These are phyloP conservation scores for Ceratocystis ficicola DNA, from an alignment of 2,329 filamentous ascomycete genomes.

Conservation along the genomic window DNA sequence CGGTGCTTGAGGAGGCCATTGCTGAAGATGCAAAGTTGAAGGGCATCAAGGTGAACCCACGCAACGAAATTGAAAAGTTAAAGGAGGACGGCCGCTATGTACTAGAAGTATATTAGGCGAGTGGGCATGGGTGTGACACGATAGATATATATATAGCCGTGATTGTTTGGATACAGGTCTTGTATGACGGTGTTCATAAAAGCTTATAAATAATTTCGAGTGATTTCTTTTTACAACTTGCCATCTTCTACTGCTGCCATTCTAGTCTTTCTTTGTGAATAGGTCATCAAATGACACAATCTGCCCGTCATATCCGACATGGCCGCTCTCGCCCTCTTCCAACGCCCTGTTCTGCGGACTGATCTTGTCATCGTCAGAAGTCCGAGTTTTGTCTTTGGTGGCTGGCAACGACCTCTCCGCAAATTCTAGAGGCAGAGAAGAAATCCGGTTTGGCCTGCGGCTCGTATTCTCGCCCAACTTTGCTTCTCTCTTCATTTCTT, in stretches of 20 bases:
- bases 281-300: slow-evolving; percentile 33
- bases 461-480: neutral
- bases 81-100: slow-evolving; percentile 95
- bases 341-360: slow-evolving; percentile 13
- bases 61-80: slow-evolving; percentile 88
- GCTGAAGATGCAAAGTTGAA: slow-evolving; percentile 55
- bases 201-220: neutral
- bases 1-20: slow-evolving; percentile 87
- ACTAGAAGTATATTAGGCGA: slow-evolving; percentile 76
- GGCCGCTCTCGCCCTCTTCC: slow-evolving; percentile 24
- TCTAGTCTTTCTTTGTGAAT: neutral
- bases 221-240: neutral
- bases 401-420: too few species aligned
- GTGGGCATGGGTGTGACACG: neutral
- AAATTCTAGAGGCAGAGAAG: too few species aligned
- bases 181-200: neutral
- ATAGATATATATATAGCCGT: neutral
- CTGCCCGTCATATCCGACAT: slow-evolving; percentile 27
- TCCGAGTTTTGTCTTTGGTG: neutral
- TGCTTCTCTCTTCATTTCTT: neutral
- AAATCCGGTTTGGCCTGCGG: neutral
- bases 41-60: slow-evolving; percentile 70
- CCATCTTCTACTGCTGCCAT: neutral
- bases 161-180: neutral
- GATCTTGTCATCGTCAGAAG: slow-evolving; percentile 30